Evolutionary conservation across 78 protist species (phyloP).

Genomic region (Dictyostelium capitatum): DNA sequence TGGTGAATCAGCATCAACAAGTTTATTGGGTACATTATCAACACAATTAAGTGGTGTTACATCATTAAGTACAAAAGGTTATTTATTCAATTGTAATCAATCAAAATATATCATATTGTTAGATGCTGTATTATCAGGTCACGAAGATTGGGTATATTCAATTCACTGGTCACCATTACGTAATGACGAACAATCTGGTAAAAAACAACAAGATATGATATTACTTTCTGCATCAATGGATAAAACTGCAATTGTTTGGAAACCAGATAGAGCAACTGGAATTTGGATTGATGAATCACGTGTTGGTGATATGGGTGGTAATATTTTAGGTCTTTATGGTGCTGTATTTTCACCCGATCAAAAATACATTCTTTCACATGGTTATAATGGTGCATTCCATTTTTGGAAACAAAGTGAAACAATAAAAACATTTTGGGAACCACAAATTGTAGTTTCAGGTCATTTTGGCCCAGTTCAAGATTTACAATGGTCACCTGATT

Average conservation of each 20-base stretch:
- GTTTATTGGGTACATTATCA: constrained; percentile 10
- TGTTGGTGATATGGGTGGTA: constrained; percentile 88
- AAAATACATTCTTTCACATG: constrained; percentile 73
- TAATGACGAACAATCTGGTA: neutral
- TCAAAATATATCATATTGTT: constrained; percentile 4
- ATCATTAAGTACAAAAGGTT: constrained; percentile 56
- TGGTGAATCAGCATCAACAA: neutral
- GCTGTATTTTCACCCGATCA: constrained; percentile 44
- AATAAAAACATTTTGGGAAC: constrained; percentile 36
- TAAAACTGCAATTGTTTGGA: constrained; percentile 79
- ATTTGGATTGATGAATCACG: constrained; percentile 80
- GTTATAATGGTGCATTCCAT: constrained; percentile 84
- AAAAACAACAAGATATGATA: constrained; percentile 33
- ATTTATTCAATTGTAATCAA: constrained; percentile 51
- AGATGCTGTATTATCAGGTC: constrained; percentile 82
- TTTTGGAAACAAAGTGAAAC: constrained; percentile 37
- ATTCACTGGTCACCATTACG: constrained; percentile 71
- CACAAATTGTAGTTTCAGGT: constrained; percentile 65
- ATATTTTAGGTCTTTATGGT: constrained; percentile 78
- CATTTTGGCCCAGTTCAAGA: constrained; percentile 85
- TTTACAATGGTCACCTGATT: constrained; percentile 59
- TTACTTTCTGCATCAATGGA: constrained; percentile 86
- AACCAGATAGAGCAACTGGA: constrained; percentile 57
- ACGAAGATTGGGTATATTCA: constrained; percentile 83
- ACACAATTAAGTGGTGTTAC: constrained; percentile 34